These are phyloP conservation scores for Botryotinia narcissicola DNA, from an alignment of 2,329 filamentous ascomycete genomes.

Conservation along the genomic window DNA sequence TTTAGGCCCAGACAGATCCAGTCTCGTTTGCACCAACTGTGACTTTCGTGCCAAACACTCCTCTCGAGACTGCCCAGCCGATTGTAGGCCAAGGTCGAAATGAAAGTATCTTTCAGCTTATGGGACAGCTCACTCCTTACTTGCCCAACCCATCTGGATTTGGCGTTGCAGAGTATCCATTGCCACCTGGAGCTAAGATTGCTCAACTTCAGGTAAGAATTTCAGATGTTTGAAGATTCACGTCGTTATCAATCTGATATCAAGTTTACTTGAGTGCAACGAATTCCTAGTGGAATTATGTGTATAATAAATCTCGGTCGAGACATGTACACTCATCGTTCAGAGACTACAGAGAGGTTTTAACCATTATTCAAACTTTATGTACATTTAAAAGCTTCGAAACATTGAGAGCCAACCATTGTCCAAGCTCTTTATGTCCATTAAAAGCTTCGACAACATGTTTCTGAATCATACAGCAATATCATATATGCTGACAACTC, in stretches of 20 bases:
- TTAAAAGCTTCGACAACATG: not conserved
- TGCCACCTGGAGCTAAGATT: constrained; percentile 65
- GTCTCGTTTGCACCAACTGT: constrained; percentile 58
- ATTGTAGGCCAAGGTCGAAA: constrained; percentile 60
- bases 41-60: constrained; percentile 65
- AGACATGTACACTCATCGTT: not conserved
- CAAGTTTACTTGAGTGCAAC: not conserved
- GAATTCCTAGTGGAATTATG: not conserved
- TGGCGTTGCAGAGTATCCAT: constrained; percentile 68
- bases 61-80: constrained; percentile 68
- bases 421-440: not conserved
- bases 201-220: constrained; percentile 55
- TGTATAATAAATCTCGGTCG: not conserved
- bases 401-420: not conserved
- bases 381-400: not conserved
- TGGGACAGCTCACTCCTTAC: constrained; percentile 70
- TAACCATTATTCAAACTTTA: not conserved
- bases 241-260: not conserved
- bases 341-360: not conserved
- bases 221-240: not conserved
- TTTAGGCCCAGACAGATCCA: constrained; percentile 61
- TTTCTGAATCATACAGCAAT: not conserved
- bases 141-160: constrained; percentile 66
- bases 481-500: constrained; percentile 25
- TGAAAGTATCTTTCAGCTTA: constrained; percentile 66